Percentiles rank a stretch among this genome's conserved stretches.
phyloP scores from a whole-genome alignment of 2,329 filamentous ascomycete genomes.

The Trichophyton equinum region DNA sequence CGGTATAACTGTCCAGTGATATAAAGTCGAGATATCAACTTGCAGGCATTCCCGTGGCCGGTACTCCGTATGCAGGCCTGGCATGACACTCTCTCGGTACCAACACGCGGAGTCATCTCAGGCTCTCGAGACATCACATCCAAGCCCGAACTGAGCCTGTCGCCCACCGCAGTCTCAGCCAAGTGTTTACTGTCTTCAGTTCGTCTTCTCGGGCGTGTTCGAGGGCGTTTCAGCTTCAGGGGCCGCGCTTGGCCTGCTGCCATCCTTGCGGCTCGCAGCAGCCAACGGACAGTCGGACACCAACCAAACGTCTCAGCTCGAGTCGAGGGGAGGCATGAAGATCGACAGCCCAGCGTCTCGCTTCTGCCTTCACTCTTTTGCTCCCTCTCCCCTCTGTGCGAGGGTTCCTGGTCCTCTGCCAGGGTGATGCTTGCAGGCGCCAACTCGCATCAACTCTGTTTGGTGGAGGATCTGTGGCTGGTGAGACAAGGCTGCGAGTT shows the following conservation, averaged over 20 bases:
- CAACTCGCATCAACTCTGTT: background rate
- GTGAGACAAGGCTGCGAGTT: background rate
- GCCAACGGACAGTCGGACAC: background rate
- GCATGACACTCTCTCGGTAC: background rate
- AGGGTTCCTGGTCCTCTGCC: background rate
- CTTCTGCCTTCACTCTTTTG: background rate
- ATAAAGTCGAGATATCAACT: background rate
- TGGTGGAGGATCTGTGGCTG: background rate
- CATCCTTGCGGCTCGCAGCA: background rate
- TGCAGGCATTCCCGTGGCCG: background rate
- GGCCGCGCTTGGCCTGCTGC: background rate
- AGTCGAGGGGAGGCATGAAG: background rate
- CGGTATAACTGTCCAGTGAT: background rate
- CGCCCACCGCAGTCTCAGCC: background rate
- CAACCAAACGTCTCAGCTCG: background rate
- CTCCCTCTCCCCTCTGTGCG: background rate
- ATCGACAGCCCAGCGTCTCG: background rate
- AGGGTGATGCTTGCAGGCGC: background rate
- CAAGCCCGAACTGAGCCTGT: no score
- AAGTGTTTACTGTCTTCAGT: background rate
- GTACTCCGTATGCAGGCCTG: background rate
- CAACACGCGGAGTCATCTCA: background rate
- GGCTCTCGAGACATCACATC: background rate
- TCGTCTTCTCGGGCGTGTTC: background rate
- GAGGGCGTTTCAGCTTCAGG: background rate